Evolutionary conservation across 805 yeast species (phyloP).

Genomic region (Yarrowia sp.): DNA sequence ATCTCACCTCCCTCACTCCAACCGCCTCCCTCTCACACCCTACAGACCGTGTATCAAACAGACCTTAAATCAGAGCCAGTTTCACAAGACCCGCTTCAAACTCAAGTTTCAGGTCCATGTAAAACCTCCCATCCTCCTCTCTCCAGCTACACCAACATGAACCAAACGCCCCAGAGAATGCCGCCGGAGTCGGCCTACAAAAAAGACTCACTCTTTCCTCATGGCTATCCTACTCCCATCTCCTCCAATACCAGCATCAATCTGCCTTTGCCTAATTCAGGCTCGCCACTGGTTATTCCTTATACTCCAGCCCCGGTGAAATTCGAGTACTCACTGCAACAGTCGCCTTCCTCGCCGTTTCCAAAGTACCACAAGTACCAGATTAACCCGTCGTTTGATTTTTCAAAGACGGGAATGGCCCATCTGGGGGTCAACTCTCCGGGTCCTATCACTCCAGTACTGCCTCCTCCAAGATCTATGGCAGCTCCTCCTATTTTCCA

Average conservation of each 20-base stretch:
- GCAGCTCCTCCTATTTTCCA: slow-evolving; percentile 11
- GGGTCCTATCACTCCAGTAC: background rate
- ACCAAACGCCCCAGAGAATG: slow-evolving; percentile 2
- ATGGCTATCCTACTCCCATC: slow-evolving; percentile 9
- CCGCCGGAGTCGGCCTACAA: background rate
- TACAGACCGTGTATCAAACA: slow-evolving; percentile 10
- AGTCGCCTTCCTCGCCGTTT: background rate
- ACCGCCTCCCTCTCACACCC: background rate
- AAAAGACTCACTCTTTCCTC: background rate
- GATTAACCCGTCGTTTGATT: slow-evolving; percentile 12
- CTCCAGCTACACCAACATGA: background rate
- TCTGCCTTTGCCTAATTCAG: background rate
- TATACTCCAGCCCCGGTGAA: slow-evolving; percentile 4
- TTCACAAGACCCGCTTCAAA: background rate
- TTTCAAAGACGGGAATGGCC: slow-evolving; percentile 8
- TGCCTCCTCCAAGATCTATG: slow-evolving; percentile 1
- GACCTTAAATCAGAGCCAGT: slow-evolving; percentile 5
- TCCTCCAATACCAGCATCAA: slow-evolving; percentile 11
- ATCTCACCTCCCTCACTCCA: too few relatives aligned
- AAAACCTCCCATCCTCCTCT: background rate
- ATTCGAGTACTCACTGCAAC: slow-evolving; percentile 3
- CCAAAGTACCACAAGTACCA: slow-evolving; percentile 13
- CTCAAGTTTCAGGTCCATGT: background rate
- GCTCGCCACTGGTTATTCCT: background rate
- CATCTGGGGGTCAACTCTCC: slow-evolving; percentile 1